Percentiles rank a stretch among this genome's conserved stretches.
phyloP scores from a whole-genome alignment of 2,329 filamentous ascomycete species.

The Xylaria sp. region DNA sequence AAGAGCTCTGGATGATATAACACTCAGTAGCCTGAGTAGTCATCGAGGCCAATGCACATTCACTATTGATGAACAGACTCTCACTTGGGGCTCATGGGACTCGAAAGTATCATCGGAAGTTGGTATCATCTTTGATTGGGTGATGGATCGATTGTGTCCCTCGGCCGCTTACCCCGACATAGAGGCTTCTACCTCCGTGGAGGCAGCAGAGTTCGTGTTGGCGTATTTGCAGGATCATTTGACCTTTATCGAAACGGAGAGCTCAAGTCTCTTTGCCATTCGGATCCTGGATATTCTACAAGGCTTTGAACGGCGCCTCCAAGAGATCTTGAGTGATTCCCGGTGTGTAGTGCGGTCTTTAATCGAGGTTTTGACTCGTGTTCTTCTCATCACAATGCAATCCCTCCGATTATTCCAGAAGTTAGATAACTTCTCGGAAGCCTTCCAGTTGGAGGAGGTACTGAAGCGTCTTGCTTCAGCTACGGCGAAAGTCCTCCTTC shows the following conservation, averaged over 20 bases:
- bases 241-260: slow-evolving; percentile 34
- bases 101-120: slow-evolving; percentile 55
- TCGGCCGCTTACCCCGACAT: slow-evolving; percentile 16
- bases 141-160: slow-evolving; percentile 41
- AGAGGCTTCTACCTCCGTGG: slow-evolving; percentile 23
- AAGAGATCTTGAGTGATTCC: slow-evolving; percentile 19
- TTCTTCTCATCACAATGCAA: slow-evolving; percentile 36
- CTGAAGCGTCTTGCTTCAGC: slow-evolving; percentile 40
- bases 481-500: slow-evolving; percentile 38
- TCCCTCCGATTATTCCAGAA: slow-evolving; percentile 41
- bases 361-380: slow-evolving; percentile 35
- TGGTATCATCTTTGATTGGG: slow-evolving; percentile 55
- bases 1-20: slow-evolving; percentile 33
- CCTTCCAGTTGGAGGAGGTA: slow-evolving; percentile 45
- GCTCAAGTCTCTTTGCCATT: slow-evolving; percentile 38
- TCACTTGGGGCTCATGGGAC: slow-evolving; percentile 55
- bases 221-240: slow-evolving; percentile 43
- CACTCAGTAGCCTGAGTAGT: slow-evolving; percentile 29
- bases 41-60: slow-evolving; percentile 37
- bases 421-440: slow-evolving; percentile 32
- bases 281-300: slow-evolving; percentile 41
- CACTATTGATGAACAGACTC: slow-evolving; percentile 42
- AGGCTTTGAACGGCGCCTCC: slow-evolving; percentile 37
- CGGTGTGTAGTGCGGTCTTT: slow-evolving; percentile 28
- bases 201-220: slow-evolving; percentile 42